Conservation (phyloP, 2,329 filamentous ascomycete species). For the Colletotrichum cereale region DNA sequence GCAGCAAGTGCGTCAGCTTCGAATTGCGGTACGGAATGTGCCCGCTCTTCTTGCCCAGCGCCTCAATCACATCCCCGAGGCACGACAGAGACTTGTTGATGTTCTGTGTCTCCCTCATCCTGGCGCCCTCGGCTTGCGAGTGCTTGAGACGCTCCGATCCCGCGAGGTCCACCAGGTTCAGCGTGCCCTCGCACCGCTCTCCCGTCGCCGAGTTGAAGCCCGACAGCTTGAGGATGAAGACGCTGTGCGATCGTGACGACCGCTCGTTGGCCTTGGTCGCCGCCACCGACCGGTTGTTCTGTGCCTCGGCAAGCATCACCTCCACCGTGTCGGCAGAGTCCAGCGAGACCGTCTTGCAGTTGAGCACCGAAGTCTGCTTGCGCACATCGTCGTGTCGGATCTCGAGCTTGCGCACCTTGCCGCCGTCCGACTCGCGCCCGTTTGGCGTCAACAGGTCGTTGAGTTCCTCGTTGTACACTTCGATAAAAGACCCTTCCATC, state of each 20-base stretch:
- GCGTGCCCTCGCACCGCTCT: slow-evolving; percentile 89
- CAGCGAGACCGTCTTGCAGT: slow-evolving; percentile 81
- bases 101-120: slow-evolving; percentile 93
- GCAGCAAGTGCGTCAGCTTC: slow-evolving; percentile 94
- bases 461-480: slow-evolving; percentile 98
- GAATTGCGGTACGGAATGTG: slow-evolving; percentile 97
- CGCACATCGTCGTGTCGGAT: slow-evolving; percentile 87
- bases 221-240: slow-evolving; percentile 88
- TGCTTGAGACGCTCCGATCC: slow-evolving; percentile 92
- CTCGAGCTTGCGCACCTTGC: slow-evolving; percentile 84
- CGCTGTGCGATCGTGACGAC: slow-evolving; percentile 93
- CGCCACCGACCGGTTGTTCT: slow-evolving; percentile 89
- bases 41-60: slow-evolving; percentile 84
- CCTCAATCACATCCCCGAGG: slow-evolving; percentile 93
- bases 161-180: slow-evolving; percentile 96
- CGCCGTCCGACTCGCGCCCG: slow-evolving; percentile 71
- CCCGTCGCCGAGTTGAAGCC: slow-evolving; percentile 80
- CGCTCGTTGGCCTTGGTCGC: slow-evolving; percentile 98
- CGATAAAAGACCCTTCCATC: slow-evolving; percentile 95
- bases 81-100: slow-evolving; percentile 97
- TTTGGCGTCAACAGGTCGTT: slow-evolving; percentile 81
- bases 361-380: slow-evolving; percentile 85
- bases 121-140: slow-evolving; percentile 86
- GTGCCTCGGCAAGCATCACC: slow-evolving; percentile 82
- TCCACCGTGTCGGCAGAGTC: slow-evolving; percentile 86